Evolutionary conservation across 2,329 filamentous ascomycete species (phyloP).

Genomic region (Zarea fungicola): DNA sequence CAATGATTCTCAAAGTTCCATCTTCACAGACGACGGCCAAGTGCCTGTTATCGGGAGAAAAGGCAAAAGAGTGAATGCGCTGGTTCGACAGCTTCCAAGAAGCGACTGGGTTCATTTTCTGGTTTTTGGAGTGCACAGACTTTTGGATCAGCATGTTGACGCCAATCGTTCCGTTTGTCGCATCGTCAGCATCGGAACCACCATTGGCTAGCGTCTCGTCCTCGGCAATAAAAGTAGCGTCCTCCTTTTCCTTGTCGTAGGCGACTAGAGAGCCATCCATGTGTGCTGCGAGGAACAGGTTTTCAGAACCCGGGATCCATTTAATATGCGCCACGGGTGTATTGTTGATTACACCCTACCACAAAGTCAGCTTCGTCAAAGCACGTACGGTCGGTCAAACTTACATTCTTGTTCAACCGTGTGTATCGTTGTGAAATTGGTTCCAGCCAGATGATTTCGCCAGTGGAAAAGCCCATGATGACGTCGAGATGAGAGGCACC

Average conservation of each 20-base stretch:
- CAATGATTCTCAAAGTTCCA: slow-evolving; percentile 81
- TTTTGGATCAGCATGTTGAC: slow-evolving; percentile 70
- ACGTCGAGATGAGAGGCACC: slow-evolving; percentile 77
- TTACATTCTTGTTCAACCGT: slow-evolving; percentile 88
- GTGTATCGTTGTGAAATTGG: slow-evolving; percentile 94
- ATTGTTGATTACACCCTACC: slow-evolving; percentile 77
- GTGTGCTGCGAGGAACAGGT: slow-evolving; percentile 84
- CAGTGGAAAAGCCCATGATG: slow-evolving; percentile 91
- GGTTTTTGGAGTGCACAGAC: slow-evolving; percentile 88
- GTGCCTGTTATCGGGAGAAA: slow-evolving; percentile 83
- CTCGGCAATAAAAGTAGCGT: slow-evolving; percentile 72
- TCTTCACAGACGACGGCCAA: slow-evolving; percentile 90
- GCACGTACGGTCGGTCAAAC: slow-evolving; percentile 19
- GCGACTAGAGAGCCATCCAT: slow-evolving; percentile 87
- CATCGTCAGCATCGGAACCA: slow-evolving; percentile 55
- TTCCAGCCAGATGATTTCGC: slow-evolving; percentile 98
- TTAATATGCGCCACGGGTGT: slow-evolving; percentile 81
- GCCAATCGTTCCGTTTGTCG: slow-evolving; percentile 31
- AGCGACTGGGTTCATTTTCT: slow-evolving; percentile 87
- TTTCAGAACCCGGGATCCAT: slow-evolving; percentile 94
- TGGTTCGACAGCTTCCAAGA: slow-evolving; percentile 91
- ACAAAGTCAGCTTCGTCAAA: slow-evolving; percentile 5
- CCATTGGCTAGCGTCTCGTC: slow-evolving; percentile 36
- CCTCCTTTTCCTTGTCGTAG: slow-evolving; percentile 97
- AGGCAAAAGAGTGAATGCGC: slow-evolving; percentile 83